Base-by-base conservation (phyloP, 2,329 filamentous ascomycete genomes). In the Rugonectria rugulosa region DNA sequence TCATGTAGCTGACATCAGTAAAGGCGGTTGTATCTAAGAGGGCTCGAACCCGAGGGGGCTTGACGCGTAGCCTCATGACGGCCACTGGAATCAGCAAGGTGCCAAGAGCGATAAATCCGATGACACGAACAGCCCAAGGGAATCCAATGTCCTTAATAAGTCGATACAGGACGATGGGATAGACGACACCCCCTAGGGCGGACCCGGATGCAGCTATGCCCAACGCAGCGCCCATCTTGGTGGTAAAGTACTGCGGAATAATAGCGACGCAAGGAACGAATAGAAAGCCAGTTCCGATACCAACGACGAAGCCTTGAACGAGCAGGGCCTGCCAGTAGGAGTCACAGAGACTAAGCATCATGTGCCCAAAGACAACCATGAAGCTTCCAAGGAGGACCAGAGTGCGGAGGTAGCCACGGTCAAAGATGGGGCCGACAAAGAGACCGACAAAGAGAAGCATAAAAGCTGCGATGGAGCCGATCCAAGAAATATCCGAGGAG, bases 151-250 rank as follows among this genome's bases (percentile, higher is more conserved):
- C 6, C 73, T 43, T 15, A 32, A 45, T 6, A 50, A 76, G 56
- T 6, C 61, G 57, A 21, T 71, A 62, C 42, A 78, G 72, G 9
- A 76, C 58, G 29, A 77, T 64, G 1, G 75, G 71, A 54, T 75
- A 75, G 15, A 76, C 38, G 17, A 74, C 70, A 7, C 70, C 72
- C 11, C 75, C 76, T 7, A 77, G 57, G 14, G 72, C 72, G 21
- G 73, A 73, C 0, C 79, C 79, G 0, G 71, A 70, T 0, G 75
- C 70, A 0, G 75, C 74, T 15, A 81, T 66, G 0, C 77, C 78
- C 29, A 75, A 73, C 6, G 76, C 79, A 6, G 78, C 56, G 73
- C 69, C 4, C 75, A 77, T 27, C 4, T 15, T 27, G 6, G 23
- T 43, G 11, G 32, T 41, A 8, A 50, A 50, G 68, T 78, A 79